These are phyloP conservation scores for Candida namnaoensis DNA, from an alignment of 805 yeast species.

Conservation along the genomic window DNA sequence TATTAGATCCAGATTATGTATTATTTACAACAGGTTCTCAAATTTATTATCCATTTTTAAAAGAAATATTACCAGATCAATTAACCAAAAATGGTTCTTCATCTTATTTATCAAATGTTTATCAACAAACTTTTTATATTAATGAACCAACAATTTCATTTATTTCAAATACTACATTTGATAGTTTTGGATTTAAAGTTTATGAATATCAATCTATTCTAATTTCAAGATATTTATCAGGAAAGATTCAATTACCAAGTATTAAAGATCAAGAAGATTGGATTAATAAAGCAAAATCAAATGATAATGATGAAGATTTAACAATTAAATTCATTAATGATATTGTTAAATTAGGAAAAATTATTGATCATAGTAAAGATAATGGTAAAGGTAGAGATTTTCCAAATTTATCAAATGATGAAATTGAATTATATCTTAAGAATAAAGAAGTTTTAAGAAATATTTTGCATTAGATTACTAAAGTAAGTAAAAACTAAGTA, in stretches of 20 bases:
- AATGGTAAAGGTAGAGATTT: neutral
- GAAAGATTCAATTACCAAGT: slow-evolving; percentile 27
- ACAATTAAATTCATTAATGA: neutral
- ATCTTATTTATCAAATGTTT: slow-evolving; percentile 27
- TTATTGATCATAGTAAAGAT: neutral
- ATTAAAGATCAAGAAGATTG: slow-evolving; percentile 29
- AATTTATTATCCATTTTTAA: slow-evolving; percentile 24
- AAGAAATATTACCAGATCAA: slow-evolving; percentile 10
- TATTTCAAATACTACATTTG: slow-evolving; percentile 26
- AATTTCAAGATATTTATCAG: slow-evolving; percentile 44
- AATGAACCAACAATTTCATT: slow-evolving; percentile 38
- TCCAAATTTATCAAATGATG: neutral
- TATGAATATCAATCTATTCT: slow-evolving; percentile 42
- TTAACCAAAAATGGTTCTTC: slow-evolving; percentile 13
- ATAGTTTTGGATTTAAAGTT: slow-evolving; percentile 37
- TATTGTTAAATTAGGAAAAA: neutral
- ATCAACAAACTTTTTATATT: slow-evolving; percentile 33
- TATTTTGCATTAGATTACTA: neutral
- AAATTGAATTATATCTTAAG: neutral
- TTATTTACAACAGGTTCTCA: slow-evolving; percentile 32
- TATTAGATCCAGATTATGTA: slow-evolving; percentile 23
- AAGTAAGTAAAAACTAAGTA: too few species aligned
- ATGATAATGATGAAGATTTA: slow-evolving; percentile 8
- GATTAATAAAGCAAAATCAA: slow-evolving; percentile 19
- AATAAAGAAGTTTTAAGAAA: neutral